Conservation (phyloP, 805 yeast species). For the Barnettozyma botsteinii region DNA sequence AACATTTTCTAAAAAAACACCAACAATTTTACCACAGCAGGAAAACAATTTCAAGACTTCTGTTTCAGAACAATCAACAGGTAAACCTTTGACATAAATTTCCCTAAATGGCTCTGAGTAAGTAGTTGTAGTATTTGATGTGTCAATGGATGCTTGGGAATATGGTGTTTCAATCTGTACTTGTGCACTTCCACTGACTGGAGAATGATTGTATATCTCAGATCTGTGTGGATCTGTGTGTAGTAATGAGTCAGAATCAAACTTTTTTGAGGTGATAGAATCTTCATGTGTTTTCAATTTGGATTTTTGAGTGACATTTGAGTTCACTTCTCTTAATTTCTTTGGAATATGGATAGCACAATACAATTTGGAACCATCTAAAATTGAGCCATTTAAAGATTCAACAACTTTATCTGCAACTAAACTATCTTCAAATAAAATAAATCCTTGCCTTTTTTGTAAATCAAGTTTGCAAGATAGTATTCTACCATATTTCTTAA, state of each 20-base stretch:
- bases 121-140: background rate
- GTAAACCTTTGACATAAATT: slow-evolving; percentile 46
- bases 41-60: slow-evolving; percentile 39
- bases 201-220: slow-evolving; percentile 1
- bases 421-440: slow-evolving; percentile 30
- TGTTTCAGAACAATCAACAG: slow-evolving; percentile 33
- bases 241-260: slow-evolving; percentile 4
- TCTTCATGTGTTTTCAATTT: background rate
- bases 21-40: slow-evolving; percentile 43
- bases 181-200: background rate
- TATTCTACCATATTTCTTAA: slow-evolving; percentile 41
- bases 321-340: slow-evolving; percentile 9
- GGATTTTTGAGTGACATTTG: too few species aligned
- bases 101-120: slow-evolving; percentile 13
- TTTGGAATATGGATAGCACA: slow-evolving; percentile 38
- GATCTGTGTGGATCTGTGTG: slow-evolving; percentile 4
- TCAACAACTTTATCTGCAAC: slow-evolving; percentile 33
- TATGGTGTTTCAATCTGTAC: background rate
- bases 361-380: slow-evolving; percentile 28
- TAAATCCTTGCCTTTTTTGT: slow-evolving; percentile 35
- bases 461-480: slow-evolving; percentile 36
- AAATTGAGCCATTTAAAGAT: slow-evolving; percentile 23
- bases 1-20: slow-evolving; percentile 45
- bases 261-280: slow-evolving; percentile 1
- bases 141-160: background rate